Conservation (phyloP, 169 alveolate species). For the Cardiosporidium cionae region DNA sequence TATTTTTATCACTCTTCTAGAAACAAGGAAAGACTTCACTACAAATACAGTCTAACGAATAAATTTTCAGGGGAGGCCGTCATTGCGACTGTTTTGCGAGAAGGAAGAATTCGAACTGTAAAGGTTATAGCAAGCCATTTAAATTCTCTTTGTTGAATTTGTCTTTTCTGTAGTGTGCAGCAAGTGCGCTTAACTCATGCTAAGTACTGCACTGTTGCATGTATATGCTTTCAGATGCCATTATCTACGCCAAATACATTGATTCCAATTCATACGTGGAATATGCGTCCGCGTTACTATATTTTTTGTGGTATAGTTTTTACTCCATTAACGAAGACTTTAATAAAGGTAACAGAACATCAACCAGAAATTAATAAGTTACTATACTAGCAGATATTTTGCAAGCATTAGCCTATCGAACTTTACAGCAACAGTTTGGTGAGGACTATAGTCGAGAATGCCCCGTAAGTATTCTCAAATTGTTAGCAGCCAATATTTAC, state of each 20-base stretch:
- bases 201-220: too few relatives aligned
- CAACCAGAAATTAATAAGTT: too few relatives aligned
- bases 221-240: too few relatives aligned
- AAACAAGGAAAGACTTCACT: conserved; percentile 38
- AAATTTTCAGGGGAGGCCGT: conserved; percentile 50
- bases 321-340: conserved; percentile 50
- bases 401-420: too few relatives aligned
- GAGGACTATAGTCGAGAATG: background rate
- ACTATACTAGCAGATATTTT: too few relatives aligned
- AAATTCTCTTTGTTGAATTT: too few relatives aligned
- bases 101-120: conserved; percentile 34
- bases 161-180: too few relatives aligned
- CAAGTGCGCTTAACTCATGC: too few relatives aligned
- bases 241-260: conserved; percentile 45
- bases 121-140: too few relatives aligned
- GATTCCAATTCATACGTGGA: conserved; percentile 68
- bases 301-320: conserved; percentile 67
- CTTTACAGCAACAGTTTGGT: background rate
- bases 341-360: conserved; percentile 29
- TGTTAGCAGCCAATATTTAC: background rate
- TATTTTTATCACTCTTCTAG: too few relatives aligned
- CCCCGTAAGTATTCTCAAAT: background rate
- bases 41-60: conserved; percentile 39
- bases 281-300: conserved; percentile 56
- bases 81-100: conserved; percentile 40